phyloP scores from a whole-genome alignment of 2,329 filamentous ascomycete genomes.

The Corynespora cassiicola region DNA sequence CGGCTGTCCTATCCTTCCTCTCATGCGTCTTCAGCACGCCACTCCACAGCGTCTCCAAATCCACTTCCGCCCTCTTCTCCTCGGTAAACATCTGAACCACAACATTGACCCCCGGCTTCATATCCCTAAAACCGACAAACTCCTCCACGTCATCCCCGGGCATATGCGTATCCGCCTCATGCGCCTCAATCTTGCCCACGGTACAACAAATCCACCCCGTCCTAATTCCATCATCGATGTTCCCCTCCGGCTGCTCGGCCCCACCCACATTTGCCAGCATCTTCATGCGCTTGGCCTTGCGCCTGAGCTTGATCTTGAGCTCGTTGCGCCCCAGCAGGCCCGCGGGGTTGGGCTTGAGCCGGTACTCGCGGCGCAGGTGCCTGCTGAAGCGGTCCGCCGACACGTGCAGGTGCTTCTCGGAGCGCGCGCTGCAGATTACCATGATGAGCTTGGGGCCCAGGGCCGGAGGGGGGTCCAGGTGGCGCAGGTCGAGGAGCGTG shows the following conservation, averaged over 20 bases:
- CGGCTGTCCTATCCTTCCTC: constrained; percentile 42
- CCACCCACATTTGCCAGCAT: constrained; percentile 75
- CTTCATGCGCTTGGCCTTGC: constrained; percentile 82
- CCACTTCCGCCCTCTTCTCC: constrained; percentile 70
- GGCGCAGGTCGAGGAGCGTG: constrained; percentile 79
- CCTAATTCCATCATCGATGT: constrained; percentile 81
- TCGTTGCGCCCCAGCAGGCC: constrained; percentile 90
- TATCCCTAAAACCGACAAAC: constrained; percentile 78
- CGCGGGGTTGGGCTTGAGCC: constrained; percentile 79
- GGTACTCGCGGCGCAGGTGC: constrained; percentile 78
- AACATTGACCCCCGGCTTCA: constrained; percentile 63
- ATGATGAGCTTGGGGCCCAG: constrained; percentile 89
- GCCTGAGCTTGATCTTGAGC: constrained; percentile 82
- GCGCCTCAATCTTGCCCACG: constrained; percentile 72
- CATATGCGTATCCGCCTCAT: constrained; percentile 44
- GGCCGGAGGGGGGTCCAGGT: constrained; percentile 83
- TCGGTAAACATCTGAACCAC: constrained; percentile 77
- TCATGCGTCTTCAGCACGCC: constrained; percentile 52
- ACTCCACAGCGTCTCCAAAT: constrained; percentile 70
- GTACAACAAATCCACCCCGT: constrained; percentile 98
- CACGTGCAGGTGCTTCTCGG: constrained; percentile 91
- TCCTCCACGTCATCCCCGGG: constrained; percentile 50
- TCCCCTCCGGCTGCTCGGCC: constrained; percentile 55
- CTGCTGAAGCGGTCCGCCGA: constrained; percentile 88
- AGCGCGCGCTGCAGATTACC: constrained; percentile 89